phyloP scores from a whole-genome alignment of 2,329 filamentous ascomycete species.

The Fusarium tuaranense region DNA sequence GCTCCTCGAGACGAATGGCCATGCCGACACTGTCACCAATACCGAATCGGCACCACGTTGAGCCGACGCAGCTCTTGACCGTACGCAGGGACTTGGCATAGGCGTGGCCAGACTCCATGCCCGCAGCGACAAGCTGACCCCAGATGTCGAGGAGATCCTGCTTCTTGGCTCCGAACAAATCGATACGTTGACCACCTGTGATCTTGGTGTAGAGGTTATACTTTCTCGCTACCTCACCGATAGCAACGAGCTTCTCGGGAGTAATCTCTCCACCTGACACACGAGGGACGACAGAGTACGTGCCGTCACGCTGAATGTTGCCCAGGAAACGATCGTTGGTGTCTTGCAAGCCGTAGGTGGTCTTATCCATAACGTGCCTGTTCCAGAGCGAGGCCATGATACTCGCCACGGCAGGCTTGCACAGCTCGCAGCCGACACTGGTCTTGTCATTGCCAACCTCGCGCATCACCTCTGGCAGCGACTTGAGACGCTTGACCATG shows the following conservation, averaged over 20 bases:
- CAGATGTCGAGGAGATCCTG: conserved; percentile 87
- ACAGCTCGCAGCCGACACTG: conserved; percentile 86
- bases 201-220: conserved; percentile 92
- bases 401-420: conserved; percentile 84
- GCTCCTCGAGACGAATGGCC: conserved; percentile 87
- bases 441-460: conserved; percentile 77
- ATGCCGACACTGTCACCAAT: conserved; percentile 92
- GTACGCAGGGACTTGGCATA: conserved; percentile 91
- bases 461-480: conserved; percentile 81
- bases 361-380: conserved; percentile 80
- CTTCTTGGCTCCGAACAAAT: conserved; percentile 92
- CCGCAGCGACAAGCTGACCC: conserved; percentile 82
- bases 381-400: conserved; percentile 89
- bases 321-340: conserved; percentile 90
- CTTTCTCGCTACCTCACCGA: conserved; percentile 86
- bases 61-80: conserved; percentile 92
- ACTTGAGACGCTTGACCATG: conserved; percentile 81
- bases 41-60: conserved; percentile 90
- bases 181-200: conserved; percentile 90
- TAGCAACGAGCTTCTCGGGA: conserved; percentile 84
- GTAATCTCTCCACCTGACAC: conserved; percentile 90
- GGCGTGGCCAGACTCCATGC: conserved; percentile 91
- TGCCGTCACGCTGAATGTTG: conserved; percentile 93
- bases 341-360: conserved; percentile 82
- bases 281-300: conserved; percentile 88